Percentiles rank a stretch among this genome's conserved stretches.
Conservation (phyloP, 441 rosid genomes). For the Hura crepitans region DNA sequence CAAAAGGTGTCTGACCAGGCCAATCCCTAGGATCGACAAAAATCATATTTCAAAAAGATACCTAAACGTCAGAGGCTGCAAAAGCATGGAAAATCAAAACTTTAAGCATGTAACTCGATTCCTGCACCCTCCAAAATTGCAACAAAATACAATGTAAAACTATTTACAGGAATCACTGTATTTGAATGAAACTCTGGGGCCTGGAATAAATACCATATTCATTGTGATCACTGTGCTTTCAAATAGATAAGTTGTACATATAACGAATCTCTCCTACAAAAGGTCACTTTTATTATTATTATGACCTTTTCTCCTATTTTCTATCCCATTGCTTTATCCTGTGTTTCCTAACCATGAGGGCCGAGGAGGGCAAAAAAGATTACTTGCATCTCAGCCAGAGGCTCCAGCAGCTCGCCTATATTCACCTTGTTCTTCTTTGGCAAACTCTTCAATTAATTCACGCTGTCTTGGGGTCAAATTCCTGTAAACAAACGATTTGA, state of each 20-base stretch:
- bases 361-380: background rate
- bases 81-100: too few species aligned
- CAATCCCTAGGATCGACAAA: too few species aligned
- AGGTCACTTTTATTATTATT: background rate
- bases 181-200: background rate
- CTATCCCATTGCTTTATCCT: background rate
- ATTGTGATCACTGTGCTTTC: background rate
- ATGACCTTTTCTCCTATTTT: slow-evolving; percentile 4
- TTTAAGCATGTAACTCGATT: too few species aligned
- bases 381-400: slow-evolving; percentile 42
- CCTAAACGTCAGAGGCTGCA: too few species aligned
- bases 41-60: too few species aligned
- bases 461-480: slow-evolving; percentile 80
- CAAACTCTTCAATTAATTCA: slow-evolving; percentile 85
- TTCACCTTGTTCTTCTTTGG: slow-evolving; percentile 87
- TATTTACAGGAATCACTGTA: background rate
- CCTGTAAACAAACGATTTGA: slow-evolving; percentile 35
- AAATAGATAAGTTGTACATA: background rate
- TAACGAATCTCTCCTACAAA: background rate
- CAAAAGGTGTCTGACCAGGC: too few species aligned
- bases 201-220: background rate
- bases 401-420: slow-evolving; percentile 70
- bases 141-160: background rate
- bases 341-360: background rate
- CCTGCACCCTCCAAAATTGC: too few species aligned